phyloP scores from a whole-genome alignment of 768 basidiomycete species.

The Exidia glandulosa region DNA sequence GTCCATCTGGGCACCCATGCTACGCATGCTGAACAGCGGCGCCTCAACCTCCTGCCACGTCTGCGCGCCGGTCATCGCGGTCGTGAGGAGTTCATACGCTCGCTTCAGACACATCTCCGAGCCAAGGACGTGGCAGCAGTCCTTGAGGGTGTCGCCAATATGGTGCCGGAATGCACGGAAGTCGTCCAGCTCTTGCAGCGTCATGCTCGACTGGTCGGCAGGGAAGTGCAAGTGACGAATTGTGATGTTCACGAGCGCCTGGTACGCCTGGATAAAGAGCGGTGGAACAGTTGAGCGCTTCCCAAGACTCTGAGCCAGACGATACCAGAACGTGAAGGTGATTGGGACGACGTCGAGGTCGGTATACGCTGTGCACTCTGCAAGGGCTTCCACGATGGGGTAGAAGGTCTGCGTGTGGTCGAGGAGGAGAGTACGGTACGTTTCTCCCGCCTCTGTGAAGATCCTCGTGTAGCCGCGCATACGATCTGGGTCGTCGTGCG shows the following conservation, averaged over 20 bases:
- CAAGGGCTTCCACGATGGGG: slow-evolving; percentile 91
- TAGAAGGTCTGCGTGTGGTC: slow-evolving; percentile 89
- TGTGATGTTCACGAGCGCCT: slow-evolving; percentile 71
- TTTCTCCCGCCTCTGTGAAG: slow-evolving; percentile 96
- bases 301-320: slow-evolving; percentile 79
- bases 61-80: slow-evolving; percentile 42
- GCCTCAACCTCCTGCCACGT: slow-evolving; percentile 98
- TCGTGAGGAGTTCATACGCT: slow-evolving; percentile 70
- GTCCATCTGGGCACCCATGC: slow-evolving; percentile 94
- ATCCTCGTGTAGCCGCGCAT: slow-evolving; percentile 84
- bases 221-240: slow-evolving; percentile 91
- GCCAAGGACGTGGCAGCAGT: slow-evolving; percentile 91
- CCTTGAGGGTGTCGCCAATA: slow-evolving; percentile 98
- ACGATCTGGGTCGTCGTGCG: slow-evolving; percentile 72
- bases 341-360: slow-evolving; percentile 96
- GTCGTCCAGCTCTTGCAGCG: slow-evolving; percentile 80
- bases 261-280: slow-evolving; percentile 76
- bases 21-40: slow-evolving; percentile 92
- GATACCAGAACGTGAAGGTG: slow-evolving; percentile 98
- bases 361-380: slow-evolving; percentile 80
- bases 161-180: slow-evolving; percentile 94
- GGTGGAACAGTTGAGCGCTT: slow-evolving; percentile 62
- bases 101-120: slow-evolving; percentile 73
- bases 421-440: slow-evolving; percentile 78
- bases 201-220: slow-evolving; percentile 47